These are phyloP conservation scores for Pseudogymnoascus sp. DNA, from an alignment of 2,329 filamentous ascomycete species.

Conservation along the genomic window DNA sequence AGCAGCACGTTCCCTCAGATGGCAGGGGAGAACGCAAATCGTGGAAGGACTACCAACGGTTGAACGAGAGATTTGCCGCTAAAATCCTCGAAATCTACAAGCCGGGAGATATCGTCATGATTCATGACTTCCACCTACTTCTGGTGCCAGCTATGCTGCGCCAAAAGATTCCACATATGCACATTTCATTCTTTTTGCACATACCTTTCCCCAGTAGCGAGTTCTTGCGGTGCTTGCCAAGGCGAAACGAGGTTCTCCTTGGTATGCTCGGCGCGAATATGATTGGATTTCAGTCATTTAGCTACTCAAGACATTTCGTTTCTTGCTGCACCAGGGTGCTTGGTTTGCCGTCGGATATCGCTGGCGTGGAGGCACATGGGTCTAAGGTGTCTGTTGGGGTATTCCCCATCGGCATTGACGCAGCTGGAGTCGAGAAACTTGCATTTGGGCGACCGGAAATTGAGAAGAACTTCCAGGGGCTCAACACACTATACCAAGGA, in stretches of 20 bases:
- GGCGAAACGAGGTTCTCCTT: slow-evolving; percentile 82
- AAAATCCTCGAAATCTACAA: slow-evolving; percentile 82
- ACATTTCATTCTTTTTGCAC: slow-evolving; percentile 91
- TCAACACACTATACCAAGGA: slow-evolving; percentile 71
- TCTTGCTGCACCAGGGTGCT: slow-evolving; percentile 89
- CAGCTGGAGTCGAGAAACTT: slow-evolving; percentile 63
- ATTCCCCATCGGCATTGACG: slow-evolving; percentile 91
- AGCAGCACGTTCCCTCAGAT: slow-evolving; percentile 83
- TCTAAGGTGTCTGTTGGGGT: slow-evolving; percentile 84
- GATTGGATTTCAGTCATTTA: slow-evolving; percentile 91
- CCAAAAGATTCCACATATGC: slow-evolving; percentile 77
- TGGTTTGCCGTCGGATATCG: slow-evolving; percentile 78
- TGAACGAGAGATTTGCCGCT: slow-evolving; percentile 90
- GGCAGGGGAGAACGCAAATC: slow-evolving; percentile 71
- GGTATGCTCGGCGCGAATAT: slow-evolving; percentile 87
- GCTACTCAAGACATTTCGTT: slow-evolving; percentile 88
- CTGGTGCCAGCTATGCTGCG: slow-evolving; percentile 82
- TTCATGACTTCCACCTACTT: slow-evolving; percentile 92
- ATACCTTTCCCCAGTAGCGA: slow-evolving; percentile 94
- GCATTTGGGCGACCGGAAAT: slow-evolving; percentile 66
- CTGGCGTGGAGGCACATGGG: slow-evolving; percentile 82
- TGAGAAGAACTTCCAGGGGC: slow-evolving; percentile 60
- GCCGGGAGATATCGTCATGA: slow-evolving; percentile 82
- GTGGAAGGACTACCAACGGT: slow-evolving; percentile 87
- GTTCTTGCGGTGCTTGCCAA: slow-evolving; percentile 80